A percentile compares a stretch with the other conserved stretches of the same genome.
Conservation (phyloP, 352 stramenopile genomes). For the Phytophthora constricta region DNA sequence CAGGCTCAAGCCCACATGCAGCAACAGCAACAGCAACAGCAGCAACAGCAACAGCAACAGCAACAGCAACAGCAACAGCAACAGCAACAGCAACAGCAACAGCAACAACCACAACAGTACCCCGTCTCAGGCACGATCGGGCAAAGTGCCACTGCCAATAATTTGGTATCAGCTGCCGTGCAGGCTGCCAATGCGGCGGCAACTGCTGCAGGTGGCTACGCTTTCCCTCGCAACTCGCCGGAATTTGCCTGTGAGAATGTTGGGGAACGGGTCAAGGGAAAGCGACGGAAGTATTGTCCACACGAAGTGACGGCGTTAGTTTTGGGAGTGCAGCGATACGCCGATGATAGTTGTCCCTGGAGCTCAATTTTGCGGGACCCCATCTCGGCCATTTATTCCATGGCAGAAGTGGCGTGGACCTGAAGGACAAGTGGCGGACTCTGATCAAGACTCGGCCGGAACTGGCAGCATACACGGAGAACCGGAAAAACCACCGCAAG, state of each 20-base stretch:
- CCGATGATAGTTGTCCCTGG: conserved; percentile 86
- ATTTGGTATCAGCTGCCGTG: conserved; percentile 47
- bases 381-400: conserved; percentile 81
- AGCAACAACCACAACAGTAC: conserved; percentile 51
- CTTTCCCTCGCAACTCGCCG: conserved; percentile 72
- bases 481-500: conserved; percentile 89
- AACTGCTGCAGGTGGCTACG: conserved; percentile 46
- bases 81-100: conserved; percentile 35
- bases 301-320: conserved; percentile 86
- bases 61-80: conserved; percentile 46
- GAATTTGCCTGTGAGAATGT: conserved; percentile 87
- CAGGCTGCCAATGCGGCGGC: conserved; percentile 47
- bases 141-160: conserved; percentile 43
- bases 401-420: conserved; percentile 74
- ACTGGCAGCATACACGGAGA: conserved; percentile 80
- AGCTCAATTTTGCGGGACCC: conserved; percentile 79
- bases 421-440: conserved; percentile 88
- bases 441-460: conserved; percentile 84
- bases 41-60: conserved; percentile 39
- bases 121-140: conserved; percentile 34
- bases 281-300: conserved; percentile 83
- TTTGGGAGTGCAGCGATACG: conserved; percentile 83
- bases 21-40: conserved; percentile 40
- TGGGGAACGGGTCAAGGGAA: conserved; percentile 83
- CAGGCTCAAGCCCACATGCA: conserved; percentile 20